Conservation (phyloP, 2,329 filamentous ascomycete genomes). For the Trichoderma sp. region DNA sequence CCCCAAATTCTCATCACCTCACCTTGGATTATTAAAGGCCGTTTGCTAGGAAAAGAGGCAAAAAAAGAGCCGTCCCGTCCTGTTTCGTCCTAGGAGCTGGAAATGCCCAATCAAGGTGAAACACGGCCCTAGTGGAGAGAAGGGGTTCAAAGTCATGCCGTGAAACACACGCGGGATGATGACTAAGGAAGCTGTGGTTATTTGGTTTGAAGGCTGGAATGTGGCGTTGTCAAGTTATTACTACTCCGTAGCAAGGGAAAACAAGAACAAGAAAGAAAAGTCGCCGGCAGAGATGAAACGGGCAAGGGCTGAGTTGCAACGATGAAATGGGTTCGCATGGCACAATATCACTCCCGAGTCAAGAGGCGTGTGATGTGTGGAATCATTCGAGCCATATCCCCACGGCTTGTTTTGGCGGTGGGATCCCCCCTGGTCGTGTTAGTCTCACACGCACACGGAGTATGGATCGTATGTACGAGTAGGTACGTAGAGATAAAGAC, state of each 20-base stretch:
- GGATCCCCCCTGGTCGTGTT: not conserved
- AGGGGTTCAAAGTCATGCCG: constrained; percentile 3
- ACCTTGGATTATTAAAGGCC: not conserved
- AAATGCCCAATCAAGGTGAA: constrained; percentile 17
- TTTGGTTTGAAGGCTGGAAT: not conserved
- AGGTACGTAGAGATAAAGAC: not conserved
- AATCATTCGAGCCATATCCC: not conserved
- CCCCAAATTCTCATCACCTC: not conserved
- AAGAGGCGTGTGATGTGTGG: not conserved
- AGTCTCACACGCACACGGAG: not conserved
- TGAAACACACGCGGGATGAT: constrained; percentile 10
- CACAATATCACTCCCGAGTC: not conserved
- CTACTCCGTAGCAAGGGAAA: not conserved
- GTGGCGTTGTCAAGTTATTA: not conserved
- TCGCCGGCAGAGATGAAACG: not conserved
- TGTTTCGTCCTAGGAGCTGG: constrained; percentile 11
- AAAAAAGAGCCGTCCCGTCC: not conserved
- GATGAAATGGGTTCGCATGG: too few species aligned
- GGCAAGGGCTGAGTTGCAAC: not conserved
- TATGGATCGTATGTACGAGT: not conserved
- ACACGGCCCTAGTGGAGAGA: constrained; percentile 8
- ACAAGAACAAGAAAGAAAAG: not conserved
- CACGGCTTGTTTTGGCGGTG: constrained; percentile 12
- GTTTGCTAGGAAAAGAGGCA: not conserved
- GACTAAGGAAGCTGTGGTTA: not conserved